Evolutionary conservation across 2,329 filamentous ascomycete species (phyloP).

Genomic region (Fusarium albidum): DNA sequence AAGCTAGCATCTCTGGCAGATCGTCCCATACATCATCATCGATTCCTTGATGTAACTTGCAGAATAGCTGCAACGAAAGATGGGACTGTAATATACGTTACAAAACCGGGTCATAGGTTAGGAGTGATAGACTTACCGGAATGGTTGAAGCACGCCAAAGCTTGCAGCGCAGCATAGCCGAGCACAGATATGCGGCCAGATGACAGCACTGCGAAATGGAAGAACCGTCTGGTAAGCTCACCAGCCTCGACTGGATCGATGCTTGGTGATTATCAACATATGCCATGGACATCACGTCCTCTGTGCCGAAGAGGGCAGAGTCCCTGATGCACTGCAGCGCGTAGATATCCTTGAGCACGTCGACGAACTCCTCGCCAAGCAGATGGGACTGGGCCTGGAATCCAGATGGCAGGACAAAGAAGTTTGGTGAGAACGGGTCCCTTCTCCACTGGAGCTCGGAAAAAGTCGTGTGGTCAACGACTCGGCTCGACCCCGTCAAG

Average conservation of each 20-base stretch:
- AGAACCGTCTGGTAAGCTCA: slow-evolving; percentile 32
- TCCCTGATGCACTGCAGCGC: slow-evolving; percentile 51
- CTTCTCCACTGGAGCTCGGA: slow-evolving; percentile 50
- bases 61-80: slow-evolving; percentile 44
- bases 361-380: slow-evolving; percentile 43
- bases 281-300: slow-evolving; percentile 40
- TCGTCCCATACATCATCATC: slow-evolving; percentile 44
- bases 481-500: slow-evolving; percentile 48
- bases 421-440: slow-evolving; percentile 41
- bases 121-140: slow-evolving; percentile 43
- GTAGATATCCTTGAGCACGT: slow-evolving; percentile 49
- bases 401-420: slow-evolving; percentile 46
- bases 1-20: slow-evolving; percentile 44
- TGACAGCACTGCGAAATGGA: slow-evolving; percentile 45
- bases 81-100: slow-evolving; percentile 37
- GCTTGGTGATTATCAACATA: slow-evolving; percentile 51
- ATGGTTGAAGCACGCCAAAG: slow-evolving; percentile 49
- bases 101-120: neutral
- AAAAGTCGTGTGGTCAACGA: slow-evolving; percentile 52
- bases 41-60: slow-evolving; percentile 40
- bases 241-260: slow-evolving; percentile 52
- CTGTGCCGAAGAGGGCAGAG: slow-evolving; percentile 5
- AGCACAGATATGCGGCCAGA: slow-evolving; percentile 52
- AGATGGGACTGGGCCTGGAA: slow-evolving; percentile 39
- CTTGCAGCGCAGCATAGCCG: slow-evolving; percentile 50